These are phyloP conservation scores for Fusarium secorum DNA, from an alignment of 2,329 filamentous ascomycete genomes.

Conservation along the genomic window DNA sequence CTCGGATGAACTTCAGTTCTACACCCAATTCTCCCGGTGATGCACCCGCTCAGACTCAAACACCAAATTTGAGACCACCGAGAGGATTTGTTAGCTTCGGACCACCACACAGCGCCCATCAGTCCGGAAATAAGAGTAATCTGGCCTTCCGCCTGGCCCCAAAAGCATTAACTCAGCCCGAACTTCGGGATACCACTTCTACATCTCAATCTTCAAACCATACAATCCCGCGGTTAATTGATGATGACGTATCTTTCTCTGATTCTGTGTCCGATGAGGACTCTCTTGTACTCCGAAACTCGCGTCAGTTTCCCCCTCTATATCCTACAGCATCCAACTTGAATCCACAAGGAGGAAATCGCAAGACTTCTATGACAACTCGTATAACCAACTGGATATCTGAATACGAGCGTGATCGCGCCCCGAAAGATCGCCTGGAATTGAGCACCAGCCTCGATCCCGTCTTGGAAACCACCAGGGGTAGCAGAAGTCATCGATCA, in stretches of 20 bases:
- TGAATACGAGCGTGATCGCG: constrained; percentile 43
- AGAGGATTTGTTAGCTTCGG: not conserved
- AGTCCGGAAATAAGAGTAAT: not conserved
- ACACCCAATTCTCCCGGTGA: not conserved
- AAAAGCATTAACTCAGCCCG: not conserved
- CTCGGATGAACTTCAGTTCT: not conserved
- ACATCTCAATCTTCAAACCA: constrained; percentile 37
- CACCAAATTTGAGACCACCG: not conserved
- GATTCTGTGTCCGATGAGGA: constrained; percentile 42
- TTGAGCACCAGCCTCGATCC: constrained; percentile 6
- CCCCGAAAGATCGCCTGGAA: constrained; percentile 29
- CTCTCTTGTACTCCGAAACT: constrained; percentile 42
- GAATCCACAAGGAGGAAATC: constrained; percentile 32
- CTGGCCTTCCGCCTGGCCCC: not conserved
- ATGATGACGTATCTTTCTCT: constrained; percentile 33
- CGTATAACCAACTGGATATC: constrained; percentile 48
- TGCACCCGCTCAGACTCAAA: not conserved
- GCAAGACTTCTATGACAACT: constrained; percentile 43
- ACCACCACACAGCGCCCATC: not conserved
- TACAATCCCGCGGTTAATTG: constrained; percentile 35
- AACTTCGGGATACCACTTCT: constrained; percentile 4
- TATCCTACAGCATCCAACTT: constrained; percentile 41
- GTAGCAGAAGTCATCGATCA: constrained; percentile 14
- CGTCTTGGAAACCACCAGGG: constrained; percentile 12
- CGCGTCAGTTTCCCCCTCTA: constrained; percentile 45